These are phyloP conservation scores for Backusella macrospora DNA, from an alignment of 192 early-diverging fungal genomes.

Conservation along the genomic window DNA sequence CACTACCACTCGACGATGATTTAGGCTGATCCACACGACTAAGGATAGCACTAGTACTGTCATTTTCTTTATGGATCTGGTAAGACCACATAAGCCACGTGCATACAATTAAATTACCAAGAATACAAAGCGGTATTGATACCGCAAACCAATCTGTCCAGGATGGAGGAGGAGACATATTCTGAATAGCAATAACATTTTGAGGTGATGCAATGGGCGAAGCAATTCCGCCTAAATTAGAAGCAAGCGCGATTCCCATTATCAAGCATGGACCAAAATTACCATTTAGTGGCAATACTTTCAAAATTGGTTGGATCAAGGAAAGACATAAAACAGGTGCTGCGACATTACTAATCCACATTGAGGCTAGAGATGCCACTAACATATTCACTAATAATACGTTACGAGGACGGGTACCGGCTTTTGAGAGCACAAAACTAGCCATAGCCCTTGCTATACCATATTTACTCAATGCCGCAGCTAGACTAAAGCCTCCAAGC, in stretches of 20 bases:
- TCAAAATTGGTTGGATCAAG: slow-evolving; percentile 89
- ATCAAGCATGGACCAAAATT: slow-evolving; percentile 86
- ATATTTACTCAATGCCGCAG: slow-evolving; percentile 93
- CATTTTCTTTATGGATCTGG: slow-evolving; percentile 52
- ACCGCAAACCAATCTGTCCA: slow-evolving; percentile 93
- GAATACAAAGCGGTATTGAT: slow-evolving; percentile 81
- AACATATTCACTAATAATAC: slow-evolving; percentile 95
- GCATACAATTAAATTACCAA: slow-evolving; percentile 86
- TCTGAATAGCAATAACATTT: slow-evolving; percentile 93
- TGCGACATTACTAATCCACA: slow-evolving; percentile 99
- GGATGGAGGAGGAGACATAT: slow-evolving; percentile 86
- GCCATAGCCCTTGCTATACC: slow-evolving; percentile 91
- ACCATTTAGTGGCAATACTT: slow-evolving; percentile 76
- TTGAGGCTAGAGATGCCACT: slow-evolving; percentile 92
- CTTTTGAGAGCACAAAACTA: slow-evolving; percentile 81
- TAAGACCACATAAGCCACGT: slow-evolving; percentile 74
- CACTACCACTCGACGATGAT: slow-evolving; percentile 31
- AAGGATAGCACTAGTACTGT: not conserved
- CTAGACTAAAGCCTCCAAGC: slow-evolving; percentile 92
- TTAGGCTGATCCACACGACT: slow-evolving; percentile 46
- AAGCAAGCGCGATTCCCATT: slow-evolving; percentile 93
- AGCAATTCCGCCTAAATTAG: slow-evolving; percentile 97
- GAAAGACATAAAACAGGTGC: slow-evolving; percentile 97
- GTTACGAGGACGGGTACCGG: slow-evolving; percentile 77
- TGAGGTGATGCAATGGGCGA: slow-evolving; percentile 97